Base-by-base conservation (phyloP, 148 eudicot species). In the Fagopyrum homotropicum region DNA sequence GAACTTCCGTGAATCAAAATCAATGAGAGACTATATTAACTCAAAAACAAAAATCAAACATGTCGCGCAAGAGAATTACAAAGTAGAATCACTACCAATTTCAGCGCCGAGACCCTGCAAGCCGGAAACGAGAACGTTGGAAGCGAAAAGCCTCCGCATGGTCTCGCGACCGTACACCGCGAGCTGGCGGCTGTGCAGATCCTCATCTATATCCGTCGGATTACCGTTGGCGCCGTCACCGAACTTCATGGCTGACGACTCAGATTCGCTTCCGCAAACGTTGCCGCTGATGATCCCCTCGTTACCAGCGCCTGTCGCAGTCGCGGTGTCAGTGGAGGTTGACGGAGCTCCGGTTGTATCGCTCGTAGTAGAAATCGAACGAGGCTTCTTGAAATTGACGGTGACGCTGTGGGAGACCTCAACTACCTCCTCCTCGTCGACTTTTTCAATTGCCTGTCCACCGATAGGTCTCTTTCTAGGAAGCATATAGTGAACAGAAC, bases 151-250 rank as follows among this genome's bases (percentile, higher is more conserved):
- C 47, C 89, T 84, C 45, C 92, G 82, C 94, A 91, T 89, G 1
- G 97, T 89, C 86, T 91, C 97, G 17, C 94, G 90, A 30, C 94
- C 97, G 57, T 91, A 89, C 52, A 91, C 92, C 1, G 94, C 94
- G 8, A 91, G 89, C 81, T 89, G 97, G 19, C 94, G 88, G 75
- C 97, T 91, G 80, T 89, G 97, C 79, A 89, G 83, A 84, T 91
- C 94, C 85, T 91, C 94, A 54, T 89, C 97, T 64, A 89, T 91
- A 56, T 89, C 89, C 5, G 72, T 26, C 7, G 81, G 73, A 76
- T 81, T 80, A 45, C 12, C 76, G 26, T 26, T 55, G 15, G 14
- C 15, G 0, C 82, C 86, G 73, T 77, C 78, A 15, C 50, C 49
- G 10, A 45, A 72, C 15, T 57, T 83, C 78, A 76, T 83, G 57